Conservation (phyloP, 1,284 basidiomycete species). For the Leucoagaricus sp. region DNA sequence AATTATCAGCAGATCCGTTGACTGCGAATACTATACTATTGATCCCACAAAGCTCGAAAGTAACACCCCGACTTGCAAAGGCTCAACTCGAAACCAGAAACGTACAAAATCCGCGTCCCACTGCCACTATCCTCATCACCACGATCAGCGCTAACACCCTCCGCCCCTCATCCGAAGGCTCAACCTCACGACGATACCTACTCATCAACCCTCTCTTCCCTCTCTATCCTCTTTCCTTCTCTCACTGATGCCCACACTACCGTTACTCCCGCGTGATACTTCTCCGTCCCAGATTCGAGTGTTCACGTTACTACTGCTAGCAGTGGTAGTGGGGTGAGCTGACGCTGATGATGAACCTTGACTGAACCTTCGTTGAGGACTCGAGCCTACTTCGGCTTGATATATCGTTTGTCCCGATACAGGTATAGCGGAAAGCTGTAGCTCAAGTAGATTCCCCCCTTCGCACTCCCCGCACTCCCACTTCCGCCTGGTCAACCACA, state of each 20-base stretch:
- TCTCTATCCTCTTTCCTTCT: slow-evolving; percentile 28
- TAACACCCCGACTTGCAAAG: too few species aligned
- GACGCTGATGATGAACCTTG: slow-evolving; percentile 23
- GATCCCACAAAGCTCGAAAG: too few species aligned
- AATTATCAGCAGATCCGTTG: too few species aligned
- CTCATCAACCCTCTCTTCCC: slow-evolving; percentile 39
- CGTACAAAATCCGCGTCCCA: too few species aligned
- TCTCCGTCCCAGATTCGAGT: not conserved
- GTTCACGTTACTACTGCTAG: slow-evolving; percentile 18
- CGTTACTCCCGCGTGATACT: slow-evolving; percentile 26
- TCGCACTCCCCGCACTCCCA: not conserved
- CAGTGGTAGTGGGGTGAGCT: too few species aligned
- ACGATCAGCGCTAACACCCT: slow-evolving; percentile 20
- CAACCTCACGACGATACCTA: too few species aligned
- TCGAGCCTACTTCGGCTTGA: slow-evolving; percentile 71
- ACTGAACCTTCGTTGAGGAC: slow-evolving; percentile 54
- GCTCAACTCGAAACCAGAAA: too few species aligned
- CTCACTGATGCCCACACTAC: slow-evolving; percentile 9
- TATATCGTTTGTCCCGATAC: slow-evolving; percentile 58
- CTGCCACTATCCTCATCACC: slow-evolving; percentile 22
- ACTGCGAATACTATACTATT: too few species aligned
- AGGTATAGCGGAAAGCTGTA: slow-evolving; percentile 48
- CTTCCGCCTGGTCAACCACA: not conserved
- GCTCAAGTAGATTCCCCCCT: slow-evolving; percentile 36
- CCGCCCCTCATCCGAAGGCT: too few species aligned